Percentiles rank a stretch among this genome's conserved stretches.
These are phyloP conservation scores for Seminavis robusta DNA, from an alignment of 108 stramenopile genomes.

Conservation along the genomic window DNA sequence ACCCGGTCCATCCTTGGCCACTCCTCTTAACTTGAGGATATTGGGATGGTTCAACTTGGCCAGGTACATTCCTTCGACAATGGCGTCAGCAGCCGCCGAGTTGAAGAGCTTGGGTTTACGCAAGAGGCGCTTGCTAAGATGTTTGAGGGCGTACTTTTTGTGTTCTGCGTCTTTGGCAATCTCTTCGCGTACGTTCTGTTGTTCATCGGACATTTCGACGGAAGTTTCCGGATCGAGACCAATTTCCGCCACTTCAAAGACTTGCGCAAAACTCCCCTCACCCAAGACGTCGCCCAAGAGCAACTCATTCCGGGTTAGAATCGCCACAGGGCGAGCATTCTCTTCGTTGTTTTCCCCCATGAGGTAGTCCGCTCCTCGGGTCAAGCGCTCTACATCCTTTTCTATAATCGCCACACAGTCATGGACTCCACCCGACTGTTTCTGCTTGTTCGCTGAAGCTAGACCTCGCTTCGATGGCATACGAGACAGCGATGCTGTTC, in stretches of 20 bases:
- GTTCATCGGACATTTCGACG: too few relatives aligned
- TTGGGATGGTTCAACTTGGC: conserved; percentile 64
- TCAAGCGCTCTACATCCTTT: too few relatives aligned
- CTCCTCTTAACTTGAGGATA: conserved; percentile 68
- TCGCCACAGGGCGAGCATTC: too few relatives aligned
- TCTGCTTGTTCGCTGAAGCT: too few relatives aligned
- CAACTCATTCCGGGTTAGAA: too few relatives aligned
- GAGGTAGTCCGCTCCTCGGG: too few relatives aligned
- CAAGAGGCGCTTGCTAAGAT: conserved; percentile 26
- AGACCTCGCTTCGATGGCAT: too few relatives aligned
- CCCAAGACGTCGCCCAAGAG: conserved; percentile 27
- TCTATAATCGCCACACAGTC: too few relatives aligned
- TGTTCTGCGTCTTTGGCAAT: conserved; percentile 3
- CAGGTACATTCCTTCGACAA: conserved; percentile 68
- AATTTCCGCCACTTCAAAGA: conserved; percentile 33
- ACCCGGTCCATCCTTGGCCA: conserved; percentile 44
- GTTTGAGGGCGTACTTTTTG: conserved; percentile 63
- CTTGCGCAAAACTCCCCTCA: conserved; percentile 58
- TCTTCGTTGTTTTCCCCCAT: too few relatives aligned
- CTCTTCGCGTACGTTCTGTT: conserved; percentile 13
- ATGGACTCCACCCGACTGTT: too few relatives aligned
- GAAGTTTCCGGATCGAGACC: not conserved
- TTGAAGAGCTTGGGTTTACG: conserved; percentile 32
- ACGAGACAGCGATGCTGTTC: too few relatives aligned
- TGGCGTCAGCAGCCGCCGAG: conserved; percentile 61